phyloP scores from a whole-genome alignment of 345 rosid genomes.

The Dimocarpus longan region DNA sequence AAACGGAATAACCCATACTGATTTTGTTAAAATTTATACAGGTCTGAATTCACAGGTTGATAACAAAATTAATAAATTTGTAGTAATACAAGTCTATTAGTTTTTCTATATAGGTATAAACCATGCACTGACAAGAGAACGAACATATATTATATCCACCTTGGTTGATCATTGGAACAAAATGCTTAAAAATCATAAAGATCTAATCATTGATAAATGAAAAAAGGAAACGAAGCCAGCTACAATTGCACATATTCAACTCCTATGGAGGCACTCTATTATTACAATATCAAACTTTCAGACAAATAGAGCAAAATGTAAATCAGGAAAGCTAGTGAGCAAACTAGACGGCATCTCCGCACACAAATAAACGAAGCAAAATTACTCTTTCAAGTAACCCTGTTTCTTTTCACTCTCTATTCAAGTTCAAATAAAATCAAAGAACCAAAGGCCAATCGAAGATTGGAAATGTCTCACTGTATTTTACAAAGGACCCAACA shows the following conservation, averaged over 20 bases:
- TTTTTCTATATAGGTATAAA: too few relatives aligned
- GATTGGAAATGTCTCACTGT: conserved; percentile 28
- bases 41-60: too few relatives aligned
- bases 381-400: not conserved
- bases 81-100: too few relatives aligned
- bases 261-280: conserved; percentile 19
- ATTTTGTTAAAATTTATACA: too few relatives aligned
- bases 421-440: conserved; percentile 24
- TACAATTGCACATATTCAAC: not conserved
- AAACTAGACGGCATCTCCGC: conserved; percentile 7
- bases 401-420: conserved; percentile 1
- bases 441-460: conserved; percentile 28
- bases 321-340: conserved; percentile 5
- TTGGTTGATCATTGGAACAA: not conserved
- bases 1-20: too few relatives aligned
- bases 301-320: conserved; percentile 17
- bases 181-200: not conserved
- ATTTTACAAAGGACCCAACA: conserved; percentile 30
- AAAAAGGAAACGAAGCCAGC: not conserved
- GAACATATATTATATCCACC: not conserved
- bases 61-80: too few relatives aligned
- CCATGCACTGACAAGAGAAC: too few relatives aligned
- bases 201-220: not conserved
- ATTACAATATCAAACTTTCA: conserved; percentile 23
- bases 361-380: conserved; percentile 14